phyloP scores from a whole-genome alignment of 306 rosid genomes.

The Vicia villosa region DNA sequence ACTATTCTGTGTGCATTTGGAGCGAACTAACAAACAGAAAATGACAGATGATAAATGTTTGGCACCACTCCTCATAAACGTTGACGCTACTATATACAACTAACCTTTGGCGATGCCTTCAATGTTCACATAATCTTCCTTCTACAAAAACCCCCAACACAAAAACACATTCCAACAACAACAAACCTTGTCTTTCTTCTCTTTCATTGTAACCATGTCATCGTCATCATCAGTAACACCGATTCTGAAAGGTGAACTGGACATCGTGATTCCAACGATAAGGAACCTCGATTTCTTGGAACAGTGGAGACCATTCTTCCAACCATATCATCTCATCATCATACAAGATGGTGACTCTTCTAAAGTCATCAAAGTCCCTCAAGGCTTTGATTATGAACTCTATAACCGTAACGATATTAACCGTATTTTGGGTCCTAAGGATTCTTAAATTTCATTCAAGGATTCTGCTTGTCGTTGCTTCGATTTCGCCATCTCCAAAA shows the following conservation, averaged over 20 bases:
- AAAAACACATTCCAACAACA: not conserved
- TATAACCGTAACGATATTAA: conserved; percentile 65
- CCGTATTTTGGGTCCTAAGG: conserved; percentile 60
- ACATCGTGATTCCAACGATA: conserved; percentile 85
- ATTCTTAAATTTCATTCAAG: conserved; percentile 80
- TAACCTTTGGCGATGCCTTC: conserved; percentile 1
- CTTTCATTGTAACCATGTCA: conserved; percentile 33
- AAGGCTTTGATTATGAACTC: conserved; percentile 72
- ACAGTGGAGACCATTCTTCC: conserved; percentile 74
- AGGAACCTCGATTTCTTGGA: conserved; percentile 78
- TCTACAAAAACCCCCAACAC: conserved; percentile 16
- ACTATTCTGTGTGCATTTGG: not conserved
- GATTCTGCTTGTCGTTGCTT: conserved; percentile 89
- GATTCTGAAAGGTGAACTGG: conserved; percentile 65
- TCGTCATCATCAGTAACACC: conserved; percentile 30
- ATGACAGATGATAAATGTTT: conserved; percentile 13
- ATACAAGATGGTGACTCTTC: too few species aligned
- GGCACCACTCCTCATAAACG: not conserved
- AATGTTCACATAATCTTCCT: not conserved
- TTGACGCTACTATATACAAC: conserved; percentile 4
- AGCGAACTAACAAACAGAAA: not conserved
- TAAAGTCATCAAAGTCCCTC: conserved; percentile 62
- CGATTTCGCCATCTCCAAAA: conserved; percentile 69
- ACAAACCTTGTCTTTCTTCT: not conserved
- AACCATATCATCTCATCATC: too few species aligned